These are phyloP conservation scores for Metschnikowia bowlesiae DNA, from an alignment of 805 yeast species.

Conservation along the genomic window DNA sequence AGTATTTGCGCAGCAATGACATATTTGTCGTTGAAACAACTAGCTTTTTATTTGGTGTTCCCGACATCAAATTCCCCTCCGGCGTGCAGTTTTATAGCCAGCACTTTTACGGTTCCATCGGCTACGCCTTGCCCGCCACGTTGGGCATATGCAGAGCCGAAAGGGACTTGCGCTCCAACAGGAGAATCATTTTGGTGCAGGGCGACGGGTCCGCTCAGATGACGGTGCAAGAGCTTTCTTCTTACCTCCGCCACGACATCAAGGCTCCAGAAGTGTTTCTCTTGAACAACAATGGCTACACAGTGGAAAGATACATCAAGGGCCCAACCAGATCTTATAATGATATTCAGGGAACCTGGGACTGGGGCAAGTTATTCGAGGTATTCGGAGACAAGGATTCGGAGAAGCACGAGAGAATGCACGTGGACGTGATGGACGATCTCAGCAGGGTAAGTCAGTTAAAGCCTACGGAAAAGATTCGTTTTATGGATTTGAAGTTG, in stretches of 20 bases:
- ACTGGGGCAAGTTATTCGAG: conserved; percentile 66
- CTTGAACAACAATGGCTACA: conserved; percentile 82
- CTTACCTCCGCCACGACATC: conserved; percentile 54
- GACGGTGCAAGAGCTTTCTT: conserved; percentile 82
- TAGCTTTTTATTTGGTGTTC: conserved; percentile 71
- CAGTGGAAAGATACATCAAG: conserved; percentile 81
- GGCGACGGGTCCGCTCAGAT: conserved; percentile 96
- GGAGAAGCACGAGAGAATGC: conserved; percentile 21
- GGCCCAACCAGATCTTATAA: conserved; percentile 77
- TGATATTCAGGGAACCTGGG: conserved; percentile 78
- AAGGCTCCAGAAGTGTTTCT: conserved; percentile 63
- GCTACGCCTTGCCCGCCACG: conserved; percentile 82
- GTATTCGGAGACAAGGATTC: conserved; percentile 52
- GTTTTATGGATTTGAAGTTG: conserved; percentile 25
- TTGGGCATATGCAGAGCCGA: conserved; percentile 77
- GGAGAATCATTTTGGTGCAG: conserved; percentile 67
- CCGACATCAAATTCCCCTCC: conserved; percentile 60
- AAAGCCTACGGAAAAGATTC: conserved; percentile 17
- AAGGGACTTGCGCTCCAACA: conserved; percentile 45
- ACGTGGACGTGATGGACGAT: conserved; percentile 18
- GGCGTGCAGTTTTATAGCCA: conserved; percentile 55
- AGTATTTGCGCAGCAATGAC: conserved; percentile 54
- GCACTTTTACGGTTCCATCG: conserved; percentile 79
- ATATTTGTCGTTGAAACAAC: conserved; percentile 79
- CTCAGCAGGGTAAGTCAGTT: conserved; percentile 18